Percentiles rank a stretch among this genome's conserved stretches.
These are phyloP conservation scores for Penicillium sp. DNA, from an alignment of 2,329 filamentous ascomycete genomes.

Conservation along the genomic window DNA sequence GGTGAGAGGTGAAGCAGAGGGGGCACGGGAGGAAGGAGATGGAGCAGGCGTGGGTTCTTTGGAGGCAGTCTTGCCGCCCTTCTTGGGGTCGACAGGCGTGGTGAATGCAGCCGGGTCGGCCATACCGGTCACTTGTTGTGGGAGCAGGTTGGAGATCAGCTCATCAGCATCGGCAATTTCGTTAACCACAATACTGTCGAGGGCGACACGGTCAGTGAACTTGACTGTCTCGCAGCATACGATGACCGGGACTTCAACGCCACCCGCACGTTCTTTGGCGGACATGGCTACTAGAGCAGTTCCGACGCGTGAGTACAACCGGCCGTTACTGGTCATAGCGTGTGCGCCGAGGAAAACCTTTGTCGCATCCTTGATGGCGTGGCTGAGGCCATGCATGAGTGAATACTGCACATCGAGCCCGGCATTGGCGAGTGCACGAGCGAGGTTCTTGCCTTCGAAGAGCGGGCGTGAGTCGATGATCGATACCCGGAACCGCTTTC, in stretches of 20 bases:
- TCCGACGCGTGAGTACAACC: conserved; percentile 80
- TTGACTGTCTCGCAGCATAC: conserved; percentile 94
- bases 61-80: conserved; percentile 29
- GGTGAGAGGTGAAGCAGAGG: conserved; percentile 37
- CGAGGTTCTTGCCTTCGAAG: conserved; percentile 66
- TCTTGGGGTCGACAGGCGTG: conserved; percentile 26
- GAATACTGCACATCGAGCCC: conserved; percentile 77
- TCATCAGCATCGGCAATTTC: conserved; percentile 77
- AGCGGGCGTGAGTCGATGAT: conserved; percentile 72
- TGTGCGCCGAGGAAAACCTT: conserved; percentile 82
- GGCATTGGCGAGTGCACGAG: conserved; percentile 61
- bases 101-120: conserved; percentile 24
- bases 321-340: conserved; percentile 91
- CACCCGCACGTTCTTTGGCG: conserved; percentile 56
- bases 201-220: conserved; percentile 81
- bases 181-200: conserved; percentile 90
- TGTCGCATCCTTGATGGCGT: conserved; percentile 65
- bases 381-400: conserved; percentile 69
- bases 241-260: conserved; percentile 69
- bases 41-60: conserved; percentile 19
- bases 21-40: conserved; percentile 22
- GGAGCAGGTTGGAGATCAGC: conserved; percentile 40
- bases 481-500: conserved; percentile 74
- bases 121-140: conserved; percentile 32
- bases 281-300: conserved; percentile 82